phyloP scores from a whole-genome alignment of 208 protist species.

The Trypanosoma cruzi region DNA sequence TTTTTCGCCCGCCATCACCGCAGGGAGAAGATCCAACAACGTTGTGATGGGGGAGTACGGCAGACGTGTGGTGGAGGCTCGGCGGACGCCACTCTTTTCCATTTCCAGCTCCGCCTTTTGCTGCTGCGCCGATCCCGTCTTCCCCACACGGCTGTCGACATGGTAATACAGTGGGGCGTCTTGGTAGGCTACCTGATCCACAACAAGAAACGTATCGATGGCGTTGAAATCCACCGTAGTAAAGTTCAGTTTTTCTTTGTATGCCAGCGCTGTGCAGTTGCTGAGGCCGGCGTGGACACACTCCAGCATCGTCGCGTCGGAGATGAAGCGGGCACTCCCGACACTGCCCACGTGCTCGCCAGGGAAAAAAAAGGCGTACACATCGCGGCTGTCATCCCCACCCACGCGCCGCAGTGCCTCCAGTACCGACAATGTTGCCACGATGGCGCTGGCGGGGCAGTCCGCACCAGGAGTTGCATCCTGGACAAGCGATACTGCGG shows the following conservation, averaged over 20 bases:
- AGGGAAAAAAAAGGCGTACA: conserved; percentile 45
- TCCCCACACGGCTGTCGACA: conserved; percentile 34
- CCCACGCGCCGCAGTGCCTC: conserved; percentile 24
- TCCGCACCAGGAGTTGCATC: conserved; percentile 20
- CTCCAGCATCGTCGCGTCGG: conserved; percentile 24
- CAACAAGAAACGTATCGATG: conserved; percentile 31
- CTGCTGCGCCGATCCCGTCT: conserved; percentile 14
- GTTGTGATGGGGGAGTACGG: conserved; percentile 36
- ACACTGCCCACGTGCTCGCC: conserved; percentile 32
- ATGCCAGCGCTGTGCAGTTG: conserved; percentile 29
- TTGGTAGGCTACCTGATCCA: conserved; percentile 38
- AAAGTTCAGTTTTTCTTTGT: conserved; percentile 39
- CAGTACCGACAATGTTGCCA: conserved; percentile 26
- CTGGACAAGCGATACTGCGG: conserved; percentile 21
- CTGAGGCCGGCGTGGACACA: conserved; percentile 7
- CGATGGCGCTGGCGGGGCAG: conserved; percentile 33
- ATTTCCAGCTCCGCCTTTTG: conserved; percentile 7
- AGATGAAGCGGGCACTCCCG: conserved; percentile 35
- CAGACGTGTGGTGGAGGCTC: conserved; percentile 16
- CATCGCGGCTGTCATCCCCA: conserved; percentile 1
- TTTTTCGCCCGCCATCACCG: conserved; percentile 4
- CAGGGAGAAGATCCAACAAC: conserved; percentile 11
- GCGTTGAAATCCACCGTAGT: conserved; percentile 36
- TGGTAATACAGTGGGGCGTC: conserved; percentile 37
- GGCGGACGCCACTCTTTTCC: not conserved